Conservation (phyloP, 345 rosid species). For the Arabis hirsuta region DNA sequence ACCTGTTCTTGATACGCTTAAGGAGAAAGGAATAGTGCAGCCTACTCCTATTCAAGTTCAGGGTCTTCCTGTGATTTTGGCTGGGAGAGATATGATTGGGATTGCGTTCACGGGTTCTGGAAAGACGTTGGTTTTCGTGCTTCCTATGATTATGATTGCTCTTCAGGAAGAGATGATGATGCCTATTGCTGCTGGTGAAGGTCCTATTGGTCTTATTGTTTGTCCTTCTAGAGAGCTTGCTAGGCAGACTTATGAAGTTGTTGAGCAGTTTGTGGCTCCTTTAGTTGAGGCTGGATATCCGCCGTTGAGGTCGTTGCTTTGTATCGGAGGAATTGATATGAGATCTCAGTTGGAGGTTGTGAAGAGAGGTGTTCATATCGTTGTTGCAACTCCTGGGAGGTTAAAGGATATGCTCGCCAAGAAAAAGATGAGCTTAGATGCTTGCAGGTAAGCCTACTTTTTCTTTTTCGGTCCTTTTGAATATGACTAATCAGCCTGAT, state of each 20-base stretch:
- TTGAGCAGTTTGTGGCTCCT: slow-evolving; percentile 73
- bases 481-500: not conserved
- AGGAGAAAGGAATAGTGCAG: slow-evolving; percentile 86
- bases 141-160: slow-evolving; percentile 89
- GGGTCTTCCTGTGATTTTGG: slow-evolving; percentile 84
- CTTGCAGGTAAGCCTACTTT: slow-evolving; percentile 63
- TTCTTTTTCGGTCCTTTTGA: not conserved
- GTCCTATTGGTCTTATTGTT: slow-evolving; percentile 77
- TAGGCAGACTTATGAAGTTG: slow-evolving; percentile 87
- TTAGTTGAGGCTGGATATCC: slow-evolving; percentile 70
- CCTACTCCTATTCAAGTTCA: slow-evolving; percentile 96
- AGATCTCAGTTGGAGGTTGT: slow-evolving; percentile 85
- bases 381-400: slow-evolving; percentile 95
- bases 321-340: slow-evolving; percentile 96
- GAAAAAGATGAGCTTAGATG: slow-evolving; percentile 90
- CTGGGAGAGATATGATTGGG: slow-evolving; percentile 94
- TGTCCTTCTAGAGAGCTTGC: slow-evolving; percentile 96
- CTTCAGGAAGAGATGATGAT: slow-evolving; percentile 92
- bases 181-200: slow-evolving; percentile 85
- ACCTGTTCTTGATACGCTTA: slow-evolving; percentile 66
- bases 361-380: slow-evolving; percentile 87
- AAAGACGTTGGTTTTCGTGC: slow-evolving; percentile 84
- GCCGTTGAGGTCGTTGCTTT: slow-evolving; percentile 72
- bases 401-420: slow-evolving; percentile 95
- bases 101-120: slow-evolving; percentile 94